phyloP scores from a whole-genome alignment of 177 flowering plant species.

The Vitis hybrid region DNA sequence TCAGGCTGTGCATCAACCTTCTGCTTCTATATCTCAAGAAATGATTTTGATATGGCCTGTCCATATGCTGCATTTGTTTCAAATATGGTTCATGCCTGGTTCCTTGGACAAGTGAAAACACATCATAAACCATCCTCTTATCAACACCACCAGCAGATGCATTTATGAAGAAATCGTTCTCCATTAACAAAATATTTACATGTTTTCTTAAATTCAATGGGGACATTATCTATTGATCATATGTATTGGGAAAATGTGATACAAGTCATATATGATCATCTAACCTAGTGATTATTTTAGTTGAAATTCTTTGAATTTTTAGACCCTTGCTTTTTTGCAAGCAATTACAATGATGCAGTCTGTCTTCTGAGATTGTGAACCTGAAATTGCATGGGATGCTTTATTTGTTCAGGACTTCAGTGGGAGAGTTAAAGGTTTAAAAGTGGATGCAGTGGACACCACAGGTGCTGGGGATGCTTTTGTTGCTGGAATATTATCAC shows the following conservation, averaged over 20 bases:
- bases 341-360: neutral
- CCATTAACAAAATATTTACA: too few relatives aligned
- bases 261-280: neutral
- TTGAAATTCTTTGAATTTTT: neutral
- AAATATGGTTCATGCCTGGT: too few relatives aligned
- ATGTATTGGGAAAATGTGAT: neutral
- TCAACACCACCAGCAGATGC: too few relatives aligned
- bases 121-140: too few relatives aligned
- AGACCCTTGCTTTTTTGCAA: neutral
- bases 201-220: too few relatives aligned
- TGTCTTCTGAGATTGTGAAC: neutral
- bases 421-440: conserved; percentile 74
- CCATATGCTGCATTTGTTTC: too few relatives aligned
- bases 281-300: neutral
- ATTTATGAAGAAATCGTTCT: too few relatives aligned
- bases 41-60: too few relatives aligned
- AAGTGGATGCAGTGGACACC: conserved; percentile 80
- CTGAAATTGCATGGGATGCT: neutral
- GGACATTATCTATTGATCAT: neutral
- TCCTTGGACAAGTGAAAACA: too few relatives aligned
- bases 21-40: too few relatives aligned
- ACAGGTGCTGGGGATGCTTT: conserved; percentile 99
- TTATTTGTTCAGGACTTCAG: conserved; percentile 58
- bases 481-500: conserved; percentile 85
- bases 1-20: too few relatives aligned